Evolutionary conservation across 306 rosid species (phyloP).

Genomic region (Casuarina glauca): DNA sequence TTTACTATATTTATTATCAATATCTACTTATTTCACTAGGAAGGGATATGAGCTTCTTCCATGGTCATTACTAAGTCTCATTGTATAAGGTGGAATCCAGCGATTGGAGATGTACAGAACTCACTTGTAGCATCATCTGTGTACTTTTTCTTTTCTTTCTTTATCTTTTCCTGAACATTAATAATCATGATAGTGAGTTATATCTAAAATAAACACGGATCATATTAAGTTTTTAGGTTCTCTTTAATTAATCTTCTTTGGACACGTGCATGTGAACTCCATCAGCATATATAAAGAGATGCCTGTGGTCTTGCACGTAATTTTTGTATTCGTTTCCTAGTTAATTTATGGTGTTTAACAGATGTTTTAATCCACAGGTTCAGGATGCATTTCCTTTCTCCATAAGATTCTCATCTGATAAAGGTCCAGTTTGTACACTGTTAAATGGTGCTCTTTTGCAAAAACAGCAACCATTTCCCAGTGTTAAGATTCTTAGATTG

Average conservation of each 20-base stretch:
- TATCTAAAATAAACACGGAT: slow-evolving; percentile 1
- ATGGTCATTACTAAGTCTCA: neutral
- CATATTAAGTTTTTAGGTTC: slow-evolving; percentile 1
- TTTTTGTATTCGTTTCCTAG: neutral
- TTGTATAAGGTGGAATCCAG: neutral
- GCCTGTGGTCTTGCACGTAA: neutral
- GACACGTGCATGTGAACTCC: neutral
- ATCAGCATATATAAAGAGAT: neutral
- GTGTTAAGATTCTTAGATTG: slow-evolving; percentile 44
- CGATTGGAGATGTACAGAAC: neutral
- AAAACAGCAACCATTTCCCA: slow-evolving; percentile 54
- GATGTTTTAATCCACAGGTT: slow-evolving; percentile 36
- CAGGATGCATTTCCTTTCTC: slow-evolving; percentile 51
- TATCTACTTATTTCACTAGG: neutral
- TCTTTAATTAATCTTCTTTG: neutral
- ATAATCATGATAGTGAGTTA: neutral
- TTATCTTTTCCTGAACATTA: neutral
- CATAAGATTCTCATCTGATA: slow-evolving; percentile 41
- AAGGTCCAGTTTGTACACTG: slow-evolving; percentile 36
- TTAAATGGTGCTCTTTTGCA: slow-evolving; percentile 42
- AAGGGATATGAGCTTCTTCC: no score
- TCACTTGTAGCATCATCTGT: neutral
- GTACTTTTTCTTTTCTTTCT: neutral
- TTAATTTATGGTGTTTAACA: neutral
- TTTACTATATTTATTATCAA: neutral